Evolutionary conservation across 768 basidiomycete species (phyloP), one percentile per base, ranked within the genome.

Genomic region (Tremella yokohamensis): DNA sequence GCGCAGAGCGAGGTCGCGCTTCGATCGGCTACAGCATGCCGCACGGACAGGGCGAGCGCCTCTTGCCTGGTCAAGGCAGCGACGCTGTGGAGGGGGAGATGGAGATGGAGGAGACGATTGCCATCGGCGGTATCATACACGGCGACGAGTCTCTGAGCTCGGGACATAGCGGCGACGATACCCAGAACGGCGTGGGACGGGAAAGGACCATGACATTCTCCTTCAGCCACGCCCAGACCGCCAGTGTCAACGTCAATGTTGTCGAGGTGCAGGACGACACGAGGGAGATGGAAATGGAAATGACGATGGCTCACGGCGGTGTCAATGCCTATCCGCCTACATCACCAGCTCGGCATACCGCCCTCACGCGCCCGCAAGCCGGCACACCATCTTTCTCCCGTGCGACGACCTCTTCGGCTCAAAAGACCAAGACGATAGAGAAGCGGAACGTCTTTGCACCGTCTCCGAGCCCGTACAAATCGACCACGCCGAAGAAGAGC

Each of bases 31-130:
- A 78, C 59, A 68, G 62, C 34, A 62, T 63, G 1, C 62, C 58
- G 2, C 53, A 54, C 12, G 54, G 57, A 1, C 24, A 6, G 2
- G 26, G 25, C 12, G 40, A 26, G 12, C 53, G 56, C 3, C 53
- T 62, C 40, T 47, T 61, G 15, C 68, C 72, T 20, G 70, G 69
- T 25, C 60, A 69, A 16, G 42, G 42, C 6, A 22, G 22, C 22
- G 22, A 18, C 42, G 57, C 61, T 8, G 58, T 60, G 18, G 66
- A 63, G 45, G 70, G 58, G 9, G 74, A 69, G 44, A 68, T 75
- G 59, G 68, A 69, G n/a, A 76, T 78, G 74, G 76, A 78, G 20
- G 72, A 74, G 57, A 77, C 76, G n/a, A 59, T 75, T 54, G 76
- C 74, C 15, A 57, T 70, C 25, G 76, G 76, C 15, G 76, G 76